Base-by-base conservation (phyloP, 345 rosid species). In the Syzygium grande region DNA sequence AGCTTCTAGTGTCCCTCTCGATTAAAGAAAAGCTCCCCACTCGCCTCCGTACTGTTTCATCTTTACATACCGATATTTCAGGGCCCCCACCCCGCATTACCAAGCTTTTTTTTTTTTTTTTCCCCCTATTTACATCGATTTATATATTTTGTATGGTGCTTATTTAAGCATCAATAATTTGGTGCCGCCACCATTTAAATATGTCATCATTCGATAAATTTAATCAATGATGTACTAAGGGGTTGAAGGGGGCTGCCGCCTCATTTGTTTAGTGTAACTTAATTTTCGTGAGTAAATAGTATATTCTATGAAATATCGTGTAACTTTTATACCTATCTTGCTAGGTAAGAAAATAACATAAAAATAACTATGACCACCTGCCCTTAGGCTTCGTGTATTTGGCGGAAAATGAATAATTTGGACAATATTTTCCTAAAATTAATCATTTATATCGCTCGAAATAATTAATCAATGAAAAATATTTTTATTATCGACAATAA, bases 41-140 rank as follows among this genome's bases (percentile, higher is more conserved):
- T 43, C 46, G 23, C 0, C 43, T 30, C 23, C 23, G 79, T 30
- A 68, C 79, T 38, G 13, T 38, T 73, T 38, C 80, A 34, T 73
- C 49, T 73, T 55, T 19, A 19, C 25, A 5, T 73, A 0, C 2
- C 23, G 49, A 73, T 10, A 19, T 1, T 19, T 21, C 6, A 22
- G 19, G 80, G 9, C 46, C 80, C 80, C 46, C 46, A 43, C 46
- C 22, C 22, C 0, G 22, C 23, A 0, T 68, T 9, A 68, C 80
- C 80, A 19, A 25, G 0, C 25, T 5, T 16, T n/a, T 29, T 9
- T 7, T 25, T 11, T 0, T 61, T 6, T 13, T 5, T 27, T 4
- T 2, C 1, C 4, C 2, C 9, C 0, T 73, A 19, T 9, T 9
- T 73, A 10, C 38, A 2, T 19, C 1, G 0, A 19, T 9, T 38